A percentile compares a stretch with the other conserved stretches of the same genome.
phyloP scores from a whole-genome alignment of 169 alveolate genomes.

The Eimeria brunetti region DNA sequence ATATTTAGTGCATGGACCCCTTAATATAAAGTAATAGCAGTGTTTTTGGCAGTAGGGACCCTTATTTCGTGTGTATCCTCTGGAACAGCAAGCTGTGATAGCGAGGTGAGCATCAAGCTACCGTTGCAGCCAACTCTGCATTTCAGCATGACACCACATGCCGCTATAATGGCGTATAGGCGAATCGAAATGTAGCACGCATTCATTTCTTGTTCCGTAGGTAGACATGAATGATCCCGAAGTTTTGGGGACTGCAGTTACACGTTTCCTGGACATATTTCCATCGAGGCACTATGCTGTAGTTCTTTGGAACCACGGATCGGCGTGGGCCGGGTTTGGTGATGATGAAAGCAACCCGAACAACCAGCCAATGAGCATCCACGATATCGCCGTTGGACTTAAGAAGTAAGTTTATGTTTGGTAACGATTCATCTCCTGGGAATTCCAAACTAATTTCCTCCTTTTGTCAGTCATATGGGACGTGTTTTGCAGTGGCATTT shows the following conservation, averaged over 20 bases:
- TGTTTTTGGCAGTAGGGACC: background rate
- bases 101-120: background rate
- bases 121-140: background rate
- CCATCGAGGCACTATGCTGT: conserved; percentile 83
- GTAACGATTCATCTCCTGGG: background rate
- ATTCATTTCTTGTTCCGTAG: conserved; percentile 14
- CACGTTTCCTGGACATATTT: conserved; percentile 78
- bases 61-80: background rate
- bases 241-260: conserved; percentile 78
- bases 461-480: background rate
- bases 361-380: conserved; percentile 78
- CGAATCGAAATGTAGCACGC: background rate
- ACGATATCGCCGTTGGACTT: conserved; percentile 78
- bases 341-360: conserved; percentile 85
- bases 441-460: background rate
- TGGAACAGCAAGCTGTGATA: background rate
- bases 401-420: conserved; percentile 37
- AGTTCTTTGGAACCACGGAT: conserved; percentile 87
- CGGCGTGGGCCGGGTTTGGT: conserved; percentile 88
- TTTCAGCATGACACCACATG: background rate
- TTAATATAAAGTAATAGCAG: background rate
- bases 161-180: background rate
- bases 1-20: background rate
- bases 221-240: conserved; percentile 84
- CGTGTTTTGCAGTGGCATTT: conserved; percentile 71